Conservation (phyloP, 306 rosid species). For the Adenanthera pavonina region DNA sequence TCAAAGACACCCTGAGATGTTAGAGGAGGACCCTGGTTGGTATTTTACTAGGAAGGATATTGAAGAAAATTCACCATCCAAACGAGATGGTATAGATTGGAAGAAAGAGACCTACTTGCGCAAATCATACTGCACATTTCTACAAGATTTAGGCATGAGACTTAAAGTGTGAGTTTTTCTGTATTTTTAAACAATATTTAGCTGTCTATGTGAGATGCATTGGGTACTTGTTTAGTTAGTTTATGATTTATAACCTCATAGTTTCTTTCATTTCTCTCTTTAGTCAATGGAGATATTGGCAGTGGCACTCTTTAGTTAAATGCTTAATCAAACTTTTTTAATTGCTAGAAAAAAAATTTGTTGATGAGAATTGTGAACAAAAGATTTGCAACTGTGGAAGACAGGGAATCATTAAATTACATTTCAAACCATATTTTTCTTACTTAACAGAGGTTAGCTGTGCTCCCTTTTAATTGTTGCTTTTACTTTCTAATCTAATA, state of each 20-base stretch:
- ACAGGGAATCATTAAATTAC: background rate
- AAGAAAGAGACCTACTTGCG: conserved; percentile 91
- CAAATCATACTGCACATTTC: conserved; percentile 88
- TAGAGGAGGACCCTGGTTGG: conserved; percentile 67
- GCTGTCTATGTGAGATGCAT: conserved; percentile 21
- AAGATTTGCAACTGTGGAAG: background rate
- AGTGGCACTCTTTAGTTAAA: background rate
- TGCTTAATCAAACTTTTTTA: background rate
- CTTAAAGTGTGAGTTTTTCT: conserved; percentile 86
- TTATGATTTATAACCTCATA: conserved; percentile 13
- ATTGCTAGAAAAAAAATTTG: background rate
- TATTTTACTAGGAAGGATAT: conserved; percentile 83
- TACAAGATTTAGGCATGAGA: conserved; percentile 96
- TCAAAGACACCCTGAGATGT: conserved; percentile 41
- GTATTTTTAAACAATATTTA: background rate
- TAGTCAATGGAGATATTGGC: conserved; percentile 14
- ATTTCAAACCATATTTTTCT: background rate
- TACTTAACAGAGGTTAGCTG: background rate
- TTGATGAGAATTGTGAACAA: background rate
- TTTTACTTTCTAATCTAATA: background rate
- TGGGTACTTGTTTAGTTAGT: background rate
- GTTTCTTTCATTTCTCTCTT: conserved; percentile 21
- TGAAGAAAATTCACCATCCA: conserved; percentile 93
- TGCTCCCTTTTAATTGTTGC: background rate
- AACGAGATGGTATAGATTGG: conserved; percentile 83